Evolutionary conservation across 2,329 filamentous ascomycete species (phyloP).

Genomic region (Karstenula rhodostoma): DNA sequence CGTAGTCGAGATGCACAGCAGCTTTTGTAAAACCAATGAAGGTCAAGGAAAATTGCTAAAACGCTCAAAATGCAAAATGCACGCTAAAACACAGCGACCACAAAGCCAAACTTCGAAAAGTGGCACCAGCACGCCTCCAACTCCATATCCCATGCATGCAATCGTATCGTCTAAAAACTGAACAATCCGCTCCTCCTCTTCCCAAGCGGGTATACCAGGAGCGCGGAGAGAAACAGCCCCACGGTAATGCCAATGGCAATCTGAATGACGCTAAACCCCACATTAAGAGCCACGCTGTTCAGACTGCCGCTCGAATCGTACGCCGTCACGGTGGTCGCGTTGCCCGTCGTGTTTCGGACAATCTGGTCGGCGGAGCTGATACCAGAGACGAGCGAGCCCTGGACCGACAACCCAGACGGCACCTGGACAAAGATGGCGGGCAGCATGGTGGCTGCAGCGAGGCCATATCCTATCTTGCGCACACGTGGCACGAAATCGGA

Average conservation of each 20-base stretch:
- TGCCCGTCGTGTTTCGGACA: slow-evolving; percentile 55
- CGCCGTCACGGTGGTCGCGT: slow-evolving; percentile 48
- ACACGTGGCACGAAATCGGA: slow-evolving; percentile 34
- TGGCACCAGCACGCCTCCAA: neutral
- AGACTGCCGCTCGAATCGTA: slow-evolving; percentile 33
- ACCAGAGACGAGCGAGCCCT: slow-evolving; percentile 64
- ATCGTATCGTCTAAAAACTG: slow-evolving; percentile 34
- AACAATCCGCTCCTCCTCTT: slow-evolving; percentile 55
- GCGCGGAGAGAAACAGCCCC: slow-evolving; percentile 57
- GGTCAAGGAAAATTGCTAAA: neutral
- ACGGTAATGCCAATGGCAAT: slow-evolving; percentile 62
- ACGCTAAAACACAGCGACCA: neutral
- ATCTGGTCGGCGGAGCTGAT: slow-evolving; percentile 66
- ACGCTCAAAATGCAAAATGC: slow-evolving; percentile 6
- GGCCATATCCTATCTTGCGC: slow-evolving; percentile 68
- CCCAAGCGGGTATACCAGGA: slow-evolving; percentile 59
- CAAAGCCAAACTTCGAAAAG: neutral
- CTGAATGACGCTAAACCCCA: slow-evolving; percentile 58
- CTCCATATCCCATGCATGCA: neutral
- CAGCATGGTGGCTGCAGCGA: slow-evolving; percentile 84
- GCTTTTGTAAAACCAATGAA: neutral
- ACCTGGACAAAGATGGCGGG: slow-evolving; percentile 83
- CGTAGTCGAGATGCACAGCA: neutral
- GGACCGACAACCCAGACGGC: slow-evolving; percentile 66
- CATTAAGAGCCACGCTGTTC: slow-evolving; percentile 57